A percentile compares a stretch with the other conserved stretches of the same genome.
phyloP scores from a whole-genome alignment of 176 grass and related monocot species.

The Melocanna baccifera region DNA sequence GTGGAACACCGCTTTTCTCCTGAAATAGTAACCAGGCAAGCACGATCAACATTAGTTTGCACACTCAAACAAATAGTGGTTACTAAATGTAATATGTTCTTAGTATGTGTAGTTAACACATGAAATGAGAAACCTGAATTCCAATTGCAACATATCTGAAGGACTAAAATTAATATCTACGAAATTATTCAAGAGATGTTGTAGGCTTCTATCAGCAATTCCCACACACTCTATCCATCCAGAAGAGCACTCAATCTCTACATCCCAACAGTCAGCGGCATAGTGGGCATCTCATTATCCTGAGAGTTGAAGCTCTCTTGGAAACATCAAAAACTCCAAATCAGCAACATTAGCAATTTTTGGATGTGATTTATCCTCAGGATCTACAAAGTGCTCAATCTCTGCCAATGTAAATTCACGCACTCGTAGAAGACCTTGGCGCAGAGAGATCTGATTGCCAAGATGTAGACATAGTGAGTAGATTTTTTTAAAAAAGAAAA shows the following conservation, averaged over 20 bases:
- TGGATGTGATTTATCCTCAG: conserved; percentile 76
- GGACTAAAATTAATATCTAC: neutral
- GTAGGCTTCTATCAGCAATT: conserved; percentile 66
- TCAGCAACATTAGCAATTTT: conserved; percentile 73
- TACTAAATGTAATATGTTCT: neutral
- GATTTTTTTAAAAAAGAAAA: neutral
- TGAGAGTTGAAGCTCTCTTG: conserved; percentile 60
- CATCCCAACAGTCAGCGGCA: conserved; percentile 89
- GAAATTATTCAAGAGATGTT: conserved; percentile 1
- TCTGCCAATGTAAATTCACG: conserved; percentile 83
- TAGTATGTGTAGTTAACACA: neutral
- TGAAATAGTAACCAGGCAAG: conserved; percentile 22
- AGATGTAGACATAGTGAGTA: conserved; percentile 12
- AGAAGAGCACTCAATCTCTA: conserved; percentile 81
- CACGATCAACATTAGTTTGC: neutral
- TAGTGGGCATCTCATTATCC: conserved; percentile 90
- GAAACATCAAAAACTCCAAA: conserved; percentile 76
- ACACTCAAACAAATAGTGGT: neutral
- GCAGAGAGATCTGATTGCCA: conserved; percentile 63
- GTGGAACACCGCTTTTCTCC: conserved; percentile 75
- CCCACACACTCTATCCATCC: conserved; percentile 88
- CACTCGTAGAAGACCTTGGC: conserved; percentile 86
- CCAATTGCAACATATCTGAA: neutral
- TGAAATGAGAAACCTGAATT: neutral
- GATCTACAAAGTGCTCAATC: conserved; percentile 90